Conservation (phyloP, 2,329 filamentous ascomycete genomes). For the Pseudogymnoascus sp. region DNA sequence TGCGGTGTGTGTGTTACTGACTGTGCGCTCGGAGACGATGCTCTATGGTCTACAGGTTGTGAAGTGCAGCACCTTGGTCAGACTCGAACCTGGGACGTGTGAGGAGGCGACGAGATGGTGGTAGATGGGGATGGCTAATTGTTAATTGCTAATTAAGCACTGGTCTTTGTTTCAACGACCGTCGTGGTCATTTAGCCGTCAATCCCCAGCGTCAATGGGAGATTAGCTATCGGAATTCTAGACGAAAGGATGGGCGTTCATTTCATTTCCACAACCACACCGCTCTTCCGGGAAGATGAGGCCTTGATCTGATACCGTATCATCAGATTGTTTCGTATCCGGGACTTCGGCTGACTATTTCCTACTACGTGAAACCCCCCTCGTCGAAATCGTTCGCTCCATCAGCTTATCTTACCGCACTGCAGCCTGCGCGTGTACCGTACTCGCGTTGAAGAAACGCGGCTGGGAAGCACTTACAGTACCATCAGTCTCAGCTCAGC, state of each 20-base stretch:
- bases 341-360: neutral
- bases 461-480: neutral
- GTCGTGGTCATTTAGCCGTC: neutral
- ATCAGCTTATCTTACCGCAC: neutral
- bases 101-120: neutral
- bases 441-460: conserved; percentile 6
- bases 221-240: neutral
- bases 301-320: neutral
- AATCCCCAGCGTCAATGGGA: neutral
- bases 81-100: neutral
- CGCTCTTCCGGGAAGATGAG: neutral
- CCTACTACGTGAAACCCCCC: neutral
- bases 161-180: conserved; percentile 3
- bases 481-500: neutral
- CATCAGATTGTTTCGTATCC: conserved; percentile 1
- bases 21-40: neutral
- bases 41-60: neutral
- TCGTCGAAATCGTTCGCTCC: neutral
- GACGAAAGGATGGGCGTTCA: neutral
- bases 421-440: neutral
- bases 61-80: neutral
- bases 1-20: neutral
- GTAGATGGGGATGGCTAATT: neutral
- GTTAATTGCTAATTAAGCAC: neutral
- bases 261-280: neutral